Evolutionary conservation across 129 eudicot species (phyloP).

Genomic region (Lonicera japonica): DNA sequence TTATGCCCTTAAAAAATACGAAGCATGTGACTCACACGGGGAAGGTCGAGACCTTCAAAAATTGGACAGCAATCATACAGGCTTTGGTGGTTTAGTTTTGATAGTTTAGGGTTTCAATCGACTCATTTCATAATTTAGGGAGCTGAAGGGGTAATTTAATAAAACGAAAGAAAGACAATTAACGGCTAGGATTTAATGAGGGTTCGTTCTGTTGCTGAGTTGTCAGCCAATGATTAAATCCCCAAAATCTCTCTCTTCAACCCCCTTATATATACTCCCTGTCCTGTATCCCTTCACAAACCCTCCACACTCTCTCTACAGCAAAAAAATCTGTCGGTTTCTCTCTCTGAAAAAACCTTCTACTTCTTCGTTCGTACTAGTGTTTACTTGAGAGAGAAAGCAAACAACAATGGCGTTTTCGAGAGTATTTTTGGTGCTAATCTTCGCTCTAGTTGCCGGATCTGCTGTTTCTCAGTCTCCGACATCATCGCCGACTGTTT

Average conservation of each 20-base stretch:
- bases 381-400: neutral
- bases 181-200: neutral
- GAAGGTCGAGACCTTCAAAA: too few species aligned
- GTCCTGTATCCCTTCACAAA: constrained; percentile 1
- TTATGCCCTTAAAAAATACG: too few species aligned
- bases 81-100: too few species aligned
- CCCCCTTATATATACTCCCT: neutral
- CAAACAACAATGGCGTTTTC: constrained; percentile 36
- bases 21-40: too few species aligned
- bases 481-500: neutral
- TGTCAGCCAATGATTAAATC: constrained; percentile 17
- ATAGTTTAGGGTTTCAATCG: too few species aligned
- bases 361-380: neutral
- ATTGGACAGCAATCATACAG: too few species aligned
- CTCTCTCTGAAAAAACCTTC: constrained; percentile 6
- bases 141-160: too few species aligned
- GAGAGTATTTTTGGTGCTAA: constrained; percentile 15
- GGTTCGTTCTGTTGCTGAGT: constrained; percentile 2
- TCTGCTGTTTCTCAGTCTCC: constrained; percentile 63
- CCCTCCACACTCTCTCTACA: neutral
- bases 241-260: neutral
- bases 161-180: neutral
- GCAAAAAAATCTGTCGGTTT: neutral
- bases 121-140: too few species aligned
- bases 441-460: constrained; percentile 43